A percentile compares a stretch with the other conserved stretches of the same genome.
Conservation (phyloP, 306 rosid genomes). For the Dalbergia cultrata region DNA sequence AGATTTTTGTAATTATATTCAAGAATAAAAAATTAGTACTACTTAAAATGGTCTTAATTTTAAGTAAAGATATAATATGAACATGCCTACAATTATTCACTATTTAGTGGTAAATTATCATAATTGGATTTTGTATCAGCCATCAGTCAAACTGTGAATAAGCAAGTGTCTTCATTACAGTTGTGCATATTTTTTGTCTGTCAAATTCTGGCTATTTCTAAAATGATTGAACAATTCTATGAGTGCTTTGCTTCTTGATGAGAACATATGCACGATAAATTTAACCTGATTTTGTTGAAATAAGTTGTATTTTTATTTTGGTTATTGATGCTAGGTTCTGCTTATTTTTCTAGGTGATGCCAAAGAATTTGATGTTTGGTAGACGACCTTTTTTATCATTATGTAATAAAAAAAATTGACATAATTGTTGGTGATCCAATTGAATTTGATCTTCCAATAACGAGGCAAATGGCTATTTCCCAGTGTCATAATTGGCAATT, state of each 20-base stretch:
- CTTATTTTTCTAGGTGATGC: conserved; percentile 78
- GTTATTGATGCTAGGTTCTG: conserved; percentile 39
- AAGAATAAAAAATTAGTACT: too few relatives aligned
- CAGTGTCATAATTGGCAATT: conserved; percentile 52
- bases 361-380: conserved; percentile 73
- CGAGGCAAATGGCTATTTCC: conserved; percentile 72
- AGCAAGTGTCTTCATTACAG: too few relatives aligned
- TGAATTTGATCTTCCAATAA: conserved; percentile 68
- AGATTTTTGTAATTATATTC: too few relatives aligned
- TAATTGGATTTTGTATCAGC: too few relatives aligned
- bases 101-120: too few relatives aligned
- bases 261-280: neutral
- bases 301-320: conserved; percentile 42
- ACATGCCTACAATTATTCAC: too few relatives aligned
- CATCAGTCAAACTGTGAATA: too few relatives aligned
- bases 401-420: conserved; percentile 70
- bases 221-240: conserved; percentile 1
- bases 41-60: too few relatives aligned
- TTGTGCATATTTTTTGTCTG: too few relatives aligned
- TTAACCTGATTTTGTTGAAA: conserved; percentile 27
- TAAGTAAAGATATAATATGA: too few relatives aligned
- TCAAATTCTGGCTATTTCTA: conserved; percentile 15
- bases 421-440: conserved; percentile 86
- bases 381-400: conserved; percentile 85
- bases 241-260: conserved; percentile 23